A percentile compares a stretch with the other conserved stretches of the same genome.
phyloP scores from a whole-genome alignment of 805 yeast genomes.

The Candida alai region DNA sequence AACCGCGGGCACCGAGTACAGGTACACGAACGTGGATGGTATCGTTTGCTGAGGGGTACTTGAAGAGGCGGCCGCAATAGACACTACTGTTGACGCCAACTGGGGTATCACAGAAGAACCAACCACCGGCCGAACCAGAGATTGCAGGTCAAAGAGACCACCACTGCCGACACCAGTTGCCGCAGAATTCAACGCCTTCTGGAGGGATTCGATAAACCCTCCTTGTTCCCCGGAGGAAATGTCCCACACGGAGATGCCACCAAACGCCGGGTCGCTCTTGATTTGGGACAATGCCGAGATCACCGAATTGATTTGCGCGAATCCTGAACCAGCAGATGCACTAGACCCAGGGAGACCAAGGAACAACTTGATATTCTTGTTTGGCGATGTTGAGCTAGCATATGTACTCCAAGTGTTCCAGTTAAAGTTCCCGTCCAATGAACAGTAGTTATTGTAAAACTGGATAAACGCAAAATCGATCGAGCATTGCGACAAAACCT shows the following conservation, averaged over 20 bases:
- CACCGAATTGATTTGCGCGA: constrained; percentile 26
- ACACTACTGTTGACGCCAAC: neutral
- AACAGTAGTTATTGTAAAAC: constrained; percentile 85
- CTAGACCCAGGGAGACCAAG: constrained; percentile 70
- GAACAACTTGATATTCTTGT: constrained; percentile 63
- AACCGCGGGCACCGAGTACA: neutral
- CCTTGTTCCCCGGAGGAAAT: constrained; percentile 23
- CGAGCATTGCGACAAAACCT: constrained; percentile 42
- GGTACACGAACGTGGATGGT: neutral
- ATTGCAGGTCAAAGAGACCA: neutral
- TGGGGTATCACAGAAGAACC: neutral
- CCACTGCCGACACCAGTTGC: neutral
- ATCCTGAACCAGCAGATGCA: constrained; percentile 53
- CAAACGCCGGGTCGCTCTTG: constrained; percentile 23
- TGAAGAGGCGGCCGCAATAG: constrained; percentile 1
- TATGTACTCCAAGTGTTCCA: constrained; percentile 68
- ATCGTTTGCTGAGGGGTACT: neutral
- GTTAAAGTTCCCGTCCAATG: constrained; percentile 49
- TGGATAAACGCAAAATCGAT: constrained; percentile 84
- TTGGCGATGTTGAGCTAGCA: constrained; percentile 58
- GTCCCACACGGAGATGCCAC: constrained; percentile 38
- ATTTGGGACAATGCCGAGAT: constrained; percentile 14
- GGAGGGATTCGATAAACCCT: constrained; percentile 1
- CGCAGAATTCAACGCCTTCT: constrained; percentile 4
- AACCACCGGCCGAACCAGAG: neutral